phyloP scores from a whole-genome alignment of 257 asterid species.

The Osmanthus fragrans region DNA sequence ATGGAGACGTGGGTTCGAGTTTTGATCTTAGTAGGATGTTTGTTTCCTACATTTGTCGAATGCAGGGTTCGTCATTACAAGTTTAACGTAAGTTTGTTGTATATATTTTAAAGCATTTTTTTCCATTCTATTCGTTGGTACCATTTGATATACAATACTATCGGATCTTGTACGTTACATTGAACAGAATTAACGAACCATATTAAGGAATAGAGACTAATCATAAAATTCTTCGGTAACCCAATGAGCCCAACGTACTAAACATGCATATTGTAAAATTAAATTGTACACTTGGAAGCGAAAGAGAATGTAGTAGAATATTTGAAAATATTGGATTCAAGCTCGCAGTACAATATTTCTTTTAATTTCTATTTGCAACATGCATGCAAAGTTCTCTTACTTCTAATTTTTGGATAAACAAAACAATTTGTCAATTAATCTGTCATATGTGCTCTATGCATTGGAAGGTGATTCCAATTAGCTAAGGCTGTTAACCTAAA shows the following conservation, averaged over 20 bases:
- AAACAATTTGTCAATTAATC: neutral
- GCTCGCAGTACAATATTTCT: too few relatives aligned
- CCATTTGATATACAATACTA: neutral
- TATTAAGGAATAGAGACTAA: too few relatives aligned
- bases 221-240: too few relatives aligned
- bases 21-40: constrained; percentile 43
- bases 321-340: too few relatives aligned
- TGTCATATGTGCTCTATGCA: neutral
- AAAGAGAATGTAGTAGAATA: too few relatives aligned
- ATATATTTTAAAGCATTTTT: neutral
- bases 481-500: constrained; percentile 9
- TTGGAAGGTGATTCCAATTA: neutral
- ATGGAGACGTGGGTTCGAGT: constrained; percentile 51
- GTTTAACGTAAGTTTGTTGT: constrained; percentile 61
- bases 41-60: constrained; percentile 44
- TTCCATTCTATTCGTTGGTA: too few relatives aligned
- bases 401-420: too few relatives aligned
- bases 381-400: neutral
- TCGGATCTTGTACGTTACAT: too few relatives aligned
- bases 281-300: too few relatives aligned
- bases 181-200: too few relatives aligned
- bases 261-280: too few relatives aligned
- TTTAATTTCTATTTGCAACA: too few relatives aligned
- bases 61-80: constrained; percentile 71
- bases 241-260: neutral